Evolutionary conservation across 1,284 basidiomycete genomes (phyloP).

Genomic region (Psilocybe mexicana): DNA sequence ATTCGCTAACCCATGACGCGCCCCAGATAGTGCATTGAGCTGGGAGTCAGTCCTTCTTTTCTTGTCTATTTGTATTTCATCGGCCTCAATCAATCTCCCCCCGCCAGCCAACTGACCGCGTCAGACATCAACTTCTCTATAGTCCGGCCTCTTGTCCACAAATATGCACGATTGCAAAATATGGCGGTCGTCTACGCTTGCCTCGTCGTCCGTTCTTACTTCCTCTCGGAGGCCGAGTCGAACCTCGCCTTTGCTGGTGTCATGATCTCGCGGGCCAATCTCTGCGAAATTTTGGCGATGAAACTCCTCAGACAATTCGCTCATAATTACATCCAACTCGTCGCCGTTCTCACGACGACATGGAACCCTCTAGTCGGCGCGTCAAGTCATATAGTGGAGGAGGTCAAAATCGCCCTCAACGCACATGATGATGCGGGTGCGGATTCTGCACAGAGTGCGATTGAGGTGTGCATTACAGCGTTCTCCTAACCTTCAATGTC

Average conservation of each 20-base stretch:
- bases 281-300: slow-evolving; percentile 84
- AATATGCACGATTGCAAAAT: slow-evolving; percentile 75
- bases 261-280: slow-evolving; percentile 55
- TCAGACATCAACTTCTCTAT: slow-evolving; percentile 85
- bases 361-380: slow-evolving; percentile 86
- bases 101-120: slow-evolving; percentile 68
- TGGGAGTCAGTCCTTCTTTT: slow-evolving; percentile 67
- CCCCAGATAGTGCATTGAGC: slow-evolving; percentile 70
- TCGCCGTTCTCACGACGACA: slow-evolving; percentile 72
- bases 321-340: slow-evolving; percentile 69
- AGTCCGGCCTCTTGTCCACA: slow-evolving; percentile 77
- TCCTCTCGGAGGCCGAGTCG: slow-evolving; percentile 46
- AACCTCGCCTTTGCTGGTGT: slow-evolving; percentile 78
- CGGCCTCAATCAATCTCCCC: background rate
- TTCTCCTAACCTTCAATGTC: background rate
- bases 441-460: slow-evolving; percentile 69
- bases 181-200: slow-evolving; percentile 74
- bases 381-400: slow-evolving; percentile 60
- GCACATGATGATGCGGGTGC: slow-evolving; percentile 47
- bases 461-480: slow-evolving; percentile 63
- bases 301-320: slow-evolving; percentile 80
- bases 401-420: slow-evolving; percentile 58
- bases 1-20: slow-evolving; percentile 17
- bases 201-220: slow-evolving; percentile 57
- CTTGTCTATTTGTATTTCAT: background rate